Evolutionary conservation across 257 asterid species (phyloP).

Genomic region (Vinca minor): DNA sequence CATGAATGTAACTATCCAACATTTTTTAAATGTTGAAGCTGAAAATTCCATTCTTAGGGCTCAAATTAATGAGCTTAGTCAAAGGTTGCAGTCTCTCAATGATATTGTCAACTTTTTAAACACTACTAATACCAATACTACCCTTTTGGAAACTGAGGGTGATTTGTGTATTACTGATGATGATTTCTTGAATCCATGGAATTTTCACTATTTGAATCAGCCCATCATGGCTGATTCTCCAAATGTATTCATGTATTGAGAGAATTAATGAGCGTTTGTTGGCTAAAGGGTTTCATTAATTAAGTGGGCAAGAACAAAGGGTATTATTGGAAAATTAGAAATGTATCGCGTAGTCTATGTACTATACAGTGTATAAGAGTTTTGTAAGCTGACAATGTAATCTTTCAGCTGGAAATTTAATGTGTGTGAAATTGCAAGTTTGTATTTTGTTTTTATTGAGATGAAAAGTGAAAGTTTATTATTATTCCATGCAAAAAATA

Average conservation of each 20-base stretch:
- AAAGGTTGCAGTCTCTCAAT: constrained; percentile 41
- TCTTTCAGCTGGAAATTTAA: too few species aligned
- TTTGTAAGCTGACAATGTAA: too few species aligned
- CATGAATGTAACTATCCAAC: constrained; percentile 15
- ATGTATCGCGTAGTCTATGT: too few species aligned
- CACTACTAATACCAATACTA: constrained; percentile 4
- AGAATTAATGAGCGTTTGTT: too few species aligned
- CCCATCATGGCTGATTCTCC: constrained; percentile 44
- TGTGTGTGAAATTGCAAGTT: constrained; percentile 2
- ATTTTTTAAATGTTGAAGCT: constrained; percentile 22
- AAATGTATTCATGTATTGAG: constrained; percentile 37
- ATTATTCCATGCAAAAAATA: constrained; percentile 8
- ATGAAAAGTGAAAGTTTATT: not conserved
- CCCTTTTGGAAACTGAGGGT: constrained; percentile 7
- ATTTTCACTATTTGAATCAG: constrained; percentile 33
- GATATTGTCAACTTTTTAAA: constrained; percentile 35
- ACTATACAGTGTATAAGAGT: too few species aligned
- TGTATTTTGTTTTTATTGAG: not conserved
- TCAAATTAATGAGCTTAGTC: constrained; percentile 28
- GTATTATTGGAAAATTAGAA: too few species aligned
- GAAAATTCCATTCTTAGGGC: constrained; percentile 27
- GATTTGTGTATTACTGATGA: constrained; percentile 9
- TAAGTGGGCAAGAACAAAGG: too few species aligned
- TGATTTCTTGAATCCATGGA: constrained; percentile 48
- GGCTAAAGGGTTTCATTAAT: not conserved